Evolutionary conservation across 2,329 filamentous ascomycete genomes (phyloP), one percentile per base, ranked within the genome.

Genomic region (Sporothrix mexicana): DNA sequence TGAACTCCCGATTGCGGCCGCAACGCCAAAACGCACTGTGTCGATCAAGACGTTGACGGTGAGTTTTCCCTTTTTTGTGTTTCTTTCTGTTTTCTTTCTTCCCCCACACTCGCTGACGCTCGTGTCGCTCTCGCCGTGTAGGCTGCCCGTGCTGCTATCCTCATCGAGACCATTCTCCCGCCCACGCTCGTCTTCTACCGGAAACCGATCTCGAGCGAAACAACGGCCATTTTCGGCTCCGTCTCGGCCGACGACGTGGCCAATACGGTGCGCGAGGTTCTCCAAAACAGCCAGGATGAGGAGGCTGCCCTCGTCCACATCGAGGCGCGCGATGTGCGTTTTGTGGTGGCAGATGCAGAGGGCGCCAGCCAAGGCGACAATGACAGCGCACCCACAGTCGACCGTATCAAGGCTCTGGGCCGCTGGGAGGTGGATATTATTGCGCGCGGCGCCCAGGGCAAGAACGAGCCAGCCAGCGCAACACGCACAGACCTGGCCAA

Each of bases 381-480:
- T 45, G 49, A 69, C 80, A 15, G 25, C n/a, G 78, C 77, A 20
- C 77, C 77, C 15, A 78, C 77, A 45, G 78, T 78, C 68, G 81
- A 83, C 76, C 80, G 82, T 70, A 78, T 85, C 77, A 84, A 84
- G 78, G 75, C 77, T 25, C 78, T 85, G 20, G 84, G 84, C 45
- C 78, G 77, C 43, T 85, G 80, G 76, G 79, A 83, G 73, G 77
- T 84, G 1, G 77, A 80, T 47, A 81, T 85, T 72, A 70, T 75
- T 15, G 72, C 79, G 15, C 80, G 78, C 4, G 78, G 76, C 20
- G 71, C 72, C 43, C 43, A 41, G n/a, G 59, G 64, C 71, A 57
- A 30, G 66, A 51, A 41, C 23, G 68, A 61, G 49, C 1, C 53
- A 4, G 45, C 53, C 10, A 51, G 59, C 20, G 20, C 20, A 20